Conservation (phyloP, 2,329 filamentous ascomycete genomes). For the Tolypocladium tundrense region DNA sequence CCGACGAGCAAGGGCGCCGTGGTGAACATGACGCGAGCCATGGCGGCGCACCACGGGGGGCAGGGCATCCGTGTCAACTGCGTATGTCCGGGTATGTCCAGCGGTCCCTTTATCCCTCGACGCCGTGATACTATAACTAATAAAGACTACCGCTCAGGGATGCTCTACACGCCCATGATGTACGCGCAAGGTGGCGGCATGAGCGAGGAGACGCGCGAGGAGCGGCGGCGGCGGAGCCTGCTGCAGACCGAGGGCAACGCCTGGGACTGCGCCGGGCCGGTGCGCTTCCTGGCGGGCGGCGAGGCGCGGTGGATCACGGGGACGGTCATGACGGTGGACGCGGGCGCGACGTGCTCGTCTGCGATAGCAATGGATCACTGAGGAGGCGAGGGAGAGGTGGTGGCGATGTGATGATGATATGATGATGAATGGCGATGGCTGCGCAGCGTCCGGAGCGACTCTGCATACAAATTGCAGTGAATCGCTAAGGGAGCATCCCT, state of each 20-base stretch:
- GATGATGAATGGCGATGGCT: not conserved
- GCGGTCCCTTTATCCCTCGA: too few relatives aligned
- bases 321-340: conserved; percentile 29
- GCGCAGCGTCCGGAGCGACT: not conserved
- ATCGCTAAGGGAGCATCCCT: too few relatives aligned
- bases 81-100: conserved; percentile 29
- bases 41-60: conserved; percentile 37
- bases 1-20: conserved; percentile 38
- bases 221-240: conserved; percentile 26
- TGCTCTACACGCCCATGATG: conserved; percentile 39
- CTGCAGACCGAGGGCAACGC: conserved; percentile 30
- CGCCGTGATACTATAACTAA: not conserved
- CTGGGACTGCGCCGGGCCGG: conserved; percentile 30
- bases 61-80: conserved; percentile 39
- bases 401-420: too few relatives aligned
- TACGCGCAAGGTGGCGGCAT: conserved; percentile 22
- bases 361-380: conserved; percentile 1
- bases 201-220: conserved; percentile 25
- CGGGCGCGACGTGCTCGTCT: conserved; percentile 21
- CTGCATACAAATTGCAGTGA: too few relatives aligned
- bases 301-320: conserved; percentile 35
- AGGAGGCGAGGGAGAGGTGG: not conserved
- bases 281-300: conserved; percentile 27
- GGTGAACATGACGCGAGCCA: conserved; percentile 40
- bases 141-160: conserved; percentile 12